Base-by-base conservation (phyloP, 1,139 yeast species). In the Hansenula sp. region DNA sequence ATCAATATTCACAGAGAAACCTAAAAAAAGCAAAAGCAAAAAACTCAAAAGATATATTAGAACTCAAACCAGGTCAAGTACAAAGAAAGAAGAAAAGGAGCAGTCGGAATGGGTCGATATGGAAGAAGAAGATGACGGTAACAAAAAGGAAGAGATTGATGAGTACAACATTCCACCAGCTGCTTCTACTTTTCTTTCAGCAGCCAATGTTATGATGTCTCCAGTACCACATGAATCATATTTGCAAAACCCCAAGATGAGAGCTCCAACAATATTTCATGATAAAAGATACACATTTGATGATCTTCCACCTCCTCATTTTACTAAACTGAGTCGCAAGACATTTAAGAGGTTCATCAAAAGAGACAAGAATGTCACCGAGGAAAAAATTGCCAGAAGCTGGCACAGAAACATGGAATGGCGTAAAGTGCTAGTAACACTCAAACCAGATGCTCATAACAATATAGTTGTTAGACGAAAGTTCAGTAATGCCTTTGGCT, bases 371-470 rank as follows among this genome's bases (percentile, higher is more conserved):
- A 62, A 70, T 48, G 61, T 66, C 38, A 59, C 80, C 8, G 97
- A 92, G 57, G 97, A 92, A 51, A 72, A 75, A 41, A 85, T 92
- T 41, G 98, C 98, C 0, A 66, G 96, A 36, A 81, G 79, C 42
- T 92, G 95, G 82, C 98, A 94, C 59, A 73, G 76, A 43, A 79
- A 76, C 8, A 77, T 89, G 87, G 64, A 76, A 4, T 92, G 99
- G 99, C 70, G 97, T 35, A 92, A 92, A 61, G 96, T 94, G 1
- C 63, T 94, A 25, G 97, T 90, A 1, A 77, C 79, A 37, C 65
- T 94, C 44, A 79, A 80, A 47, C 96, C 97, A 0, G 99, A 92
- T 62, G 96, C 99, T 0, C 99, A 92, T 57, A 92, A 92, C 57
- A 94, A 90, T 55, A 90, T 92, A 37, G 72, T 87, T 27, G 98